Conservation (phyloP, 2,329 filamentous ascomycete species). For the Fusarium nurragi region DNA sequence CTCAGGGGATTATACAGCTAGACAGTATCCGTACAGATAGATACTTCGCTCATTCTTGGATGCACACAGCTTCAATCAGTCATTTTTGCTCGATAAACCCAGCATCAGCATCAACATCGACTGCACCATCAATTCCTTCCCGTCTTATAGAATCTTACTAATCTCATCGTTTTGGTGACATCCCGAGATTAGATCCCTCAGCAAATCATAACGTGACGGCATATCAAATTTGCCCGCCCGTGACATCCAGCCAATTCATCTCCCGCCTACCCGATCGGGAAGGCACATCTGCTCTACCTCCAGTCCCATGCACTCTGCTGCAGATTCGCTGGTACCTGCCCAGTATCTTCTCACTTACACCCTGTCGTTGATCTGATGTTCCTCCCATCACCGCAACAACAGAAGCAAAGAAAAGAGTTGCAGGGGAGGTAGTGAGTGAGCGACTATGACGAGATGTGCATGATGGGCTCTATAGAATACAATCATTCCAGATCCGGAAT, state of each 20-base stretch:
- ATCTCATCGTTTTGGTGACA: slow-evolving; percentile 15
- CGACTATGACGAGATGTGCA: neutral
- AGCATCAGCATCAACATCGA: too few relatives aligned
- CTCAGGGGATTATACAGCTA: slow-evolving; percentile 13
- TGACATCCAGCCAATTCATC: slow-evolving; percentile 32
- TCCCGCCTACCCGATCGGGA: slow-evolving; percentile 32
- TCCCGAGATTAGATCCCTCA: slow-evolving; percentile 21
- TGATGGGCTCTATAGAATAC: neutral
- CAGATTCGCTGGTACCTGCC: neutral
- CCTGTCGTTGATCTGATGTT: slow-evolving; percentile 22
- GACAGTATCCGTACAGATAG: neutral
- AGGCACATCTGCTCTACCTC: slow-evolving; percentile 27
- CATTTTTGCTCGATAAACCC: neutral
- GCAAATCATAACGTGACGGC: slow-evolving; percentile 26
- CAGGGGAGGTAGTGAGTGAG: slow-evolving; percentile 1
- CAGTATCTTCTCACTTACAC: slow-evolving; percentile 30
- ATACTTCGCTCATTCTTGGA: neutral
- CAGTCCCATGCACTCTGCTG: neutral
- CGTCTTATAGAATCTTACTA: slow-evolving; percentile 19
- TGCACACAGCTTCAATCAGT: neutral
- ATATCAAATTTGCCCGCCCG: slow-evolving; percentile 28
- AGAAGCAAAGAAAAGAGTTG: slow-evolving; percentile 6
- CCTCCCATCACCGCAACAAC: slow-evolving; percentile 34
- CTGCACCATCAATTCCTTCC: neutral
- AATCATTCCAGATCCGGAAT: slow-evolving; percentile 4